These are phyloP conservation scores for Akanthomyces uredinophilus DNA, from an alignment of 2,329 filamentous ascomycete species.

Conservation along the genomic window DNA sequence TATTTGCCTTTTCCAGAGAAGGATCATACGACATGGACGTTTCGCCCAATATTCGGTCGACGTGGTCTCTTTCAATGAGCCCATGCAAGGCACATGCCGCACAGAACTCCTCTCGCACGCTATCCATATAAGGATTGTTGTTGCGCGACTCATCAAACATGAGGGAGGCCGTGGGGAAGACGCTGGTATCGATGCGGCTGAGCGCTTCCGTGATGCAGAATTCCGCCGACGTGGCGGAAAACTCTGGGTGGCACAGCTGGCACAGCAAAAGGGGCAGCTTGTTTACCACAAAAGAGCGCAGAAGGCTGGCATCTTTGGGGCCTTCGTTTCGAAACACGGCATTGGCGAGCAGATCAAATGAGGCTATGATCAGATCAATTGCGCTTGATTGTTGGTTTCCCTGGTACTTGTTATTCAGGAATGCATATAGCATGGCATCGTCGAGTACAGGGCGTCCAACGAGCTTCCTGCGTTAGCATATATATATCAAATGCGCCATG, in stretches of 20 bases:
- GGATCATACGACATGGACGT: constrained; percentile 76
- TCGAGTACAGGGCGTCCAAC: constrained; percentile 78
- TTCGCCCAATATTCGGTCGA: constrained; percentile 77
- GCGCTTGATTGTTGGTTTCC: constrained; percentile 73
- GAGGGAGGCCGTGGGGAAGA: constrained; percentile 58
- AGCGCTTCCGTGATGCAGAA: constrained; percentile 68
- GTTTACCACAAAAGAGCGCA: constrained; percentile 81
- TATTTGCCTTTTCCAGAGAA: constrained; percentile 66
- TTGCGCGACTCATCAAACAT: constrained; percentile 57
- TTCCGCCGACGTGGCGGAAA: constrained; percentile 67
- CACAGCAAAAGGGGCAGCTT: constrained; percentile 53
- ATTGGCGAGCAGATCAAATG: constrained; percentile 87
- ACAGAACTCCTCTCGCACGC: constrained; percentile 67
- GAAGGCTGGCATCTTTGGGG: constrained; percentile 58
- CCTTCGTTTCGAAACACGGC: constrained; percentile 65
- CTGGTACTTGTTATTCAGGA: constrained; percentile 80
- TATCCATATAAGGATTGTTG: constrained; percentile 53
- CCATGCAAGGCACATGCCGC: constrained; percentile 86
- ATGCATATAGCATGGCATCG: constrained; percentile 70
- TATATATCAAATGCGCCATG: neutral
- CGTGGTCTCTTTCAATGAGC: constrained; percentile 71
- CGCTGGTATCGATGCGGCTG: constrained; percentile 73
- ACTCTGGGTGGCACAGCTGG: constrained; percentile 58
- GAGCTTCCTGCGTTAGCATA: constrained; percentile 47
- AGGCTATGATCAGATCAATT: constrained; percentile 77